Evolutionary conservation across 345 rosid species (phyloP), one percentile per base, ranked within the genome.

Genomic region (Noccaea bulbosa): DNA sequence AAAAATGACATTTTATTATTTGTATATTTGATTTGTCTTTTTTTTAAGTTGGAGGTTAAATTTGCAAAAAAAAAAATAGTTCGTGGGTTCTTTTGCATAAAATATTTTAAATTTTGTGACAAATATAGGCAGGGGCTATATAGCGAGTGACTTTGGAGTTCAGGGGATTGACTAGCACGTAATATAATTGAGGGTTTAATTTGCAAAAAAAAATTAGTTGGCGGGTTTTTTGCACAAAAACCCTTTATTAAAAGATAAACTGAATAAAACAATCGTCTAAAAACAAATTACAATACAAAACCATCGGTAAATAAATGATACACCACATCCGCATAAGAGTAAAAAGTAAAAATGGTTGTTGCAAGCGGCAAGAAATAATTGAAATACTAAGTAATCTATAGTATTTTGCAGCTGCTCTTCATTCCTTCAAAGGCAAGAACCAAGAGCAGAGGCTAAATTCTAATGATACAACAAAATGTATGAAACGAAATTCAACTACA

Each of bases 391-490:
- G 58, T 38, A 54, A 45, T 11, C 65, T 72, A 64, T 55, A 46
- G 65, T 47, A n/a, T 30, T 74, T 15, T 24, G 41, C 34, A 30
- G 53, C 66, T n/a, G 47, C 62, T 49, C 72, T 47, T 39, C 3
- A 17, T 38, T 65, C 57, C 56, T 52, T 39, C 16, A 0, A 56
- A 65, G 9, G n/a, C 8, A 37, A 67, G 17, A 41, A 52, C 40
- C 63, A 52, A 61, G 49, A 68, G 37, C 63, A 11, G 7, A 9
- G 10, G 15, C 41, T 6, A 30, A 27, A 37, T 20, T 62, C 74
- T 61, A 75, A 54, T 62, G 70, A 69, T 54, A 53, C 74, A 75
- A 75, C 56, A 65, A 63, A 45, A 48, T 2, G 15, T 37, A 27
- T 11, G 67, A 62, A 51, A 43, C 53, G 9, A 53, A 8, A 7